A percentile compares a stretch with the other conserved stretches of the same genome.
Conservation (phyloP, 2,329 filamentous ascomycete genomes). For the Clonostachys byssicola region DNA sequence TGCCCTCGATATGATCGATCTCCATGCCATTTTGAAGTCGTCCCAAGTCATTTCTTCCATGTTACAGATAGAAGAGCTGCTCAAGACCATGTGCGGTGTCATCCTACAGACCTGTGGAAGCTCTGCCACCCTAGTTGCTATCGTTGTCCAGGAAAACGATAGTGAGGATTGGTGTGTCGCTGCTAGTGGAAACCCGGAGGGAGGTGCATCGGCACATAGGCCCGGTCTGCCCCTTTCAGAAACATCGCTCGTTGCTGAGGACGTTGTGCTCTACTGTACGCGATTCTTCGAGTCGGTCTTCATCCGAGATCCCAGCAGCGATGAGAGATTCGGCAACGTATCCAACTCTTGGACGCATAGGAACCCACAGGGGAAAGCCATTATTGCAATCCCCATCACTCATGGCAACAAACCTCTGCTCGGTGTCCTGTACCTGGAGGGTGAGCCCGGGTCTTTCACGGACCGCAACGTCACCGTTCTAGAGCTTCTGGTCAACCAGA, state of each 20-base stretch:
- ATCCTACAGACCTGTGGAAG: slow-evolving; percentile 74
- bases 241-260: slow-evolving; percentile 68
- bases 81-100: slow-evolving; percentile 79
- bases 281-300: slow-evolving; percentile 75
- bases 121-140: slow-evolving; percentile 66
- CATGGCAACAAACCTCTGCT: slow-evolving; percentile 70
- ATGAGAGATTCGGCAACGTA: slow-evolving; percentile 76
- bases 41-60: slow-evolving; percentile 79
- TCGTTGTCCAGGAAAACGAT: slow-evolving; percentile 66
- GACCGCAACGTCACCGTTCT: slow-evolving; percentile 66
- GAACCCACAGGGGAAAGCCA: slow-evolving; percentile 67
- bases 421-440: slow-evolving; percentile 73
- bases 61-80: slow-evolving; percentile 67
- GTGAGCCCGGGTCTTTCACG: slow-evolving; percentile 71
- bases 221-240: slow-evolving; percentile 60
- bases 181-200: slow-evolving; percentile 68
- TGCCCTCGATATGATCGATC: slow-evolving; percentile 77
- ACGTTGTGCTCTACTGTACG: slow-evolving; percentile 72
- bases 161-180: slow-evolving; percentile 66
- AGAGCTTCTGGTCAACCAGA: slow-evolving; percentile 73
- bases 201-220: slow-evolving; percentile 61
- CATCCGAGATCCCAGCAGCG: slow-evolving; percentile 66
- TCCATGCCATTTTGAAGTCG: slow-evolving; percentile 73
- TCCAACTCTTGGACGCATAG: slow-evolving; percentile 62
- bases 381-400: slow-evolving; percentile 76